These are phyloP conservation scores for Fusarium transvaalense DNA, from an alignment of 2,329 filamentous ascomycete genomes.

Conservation along the genomic window DNA sequence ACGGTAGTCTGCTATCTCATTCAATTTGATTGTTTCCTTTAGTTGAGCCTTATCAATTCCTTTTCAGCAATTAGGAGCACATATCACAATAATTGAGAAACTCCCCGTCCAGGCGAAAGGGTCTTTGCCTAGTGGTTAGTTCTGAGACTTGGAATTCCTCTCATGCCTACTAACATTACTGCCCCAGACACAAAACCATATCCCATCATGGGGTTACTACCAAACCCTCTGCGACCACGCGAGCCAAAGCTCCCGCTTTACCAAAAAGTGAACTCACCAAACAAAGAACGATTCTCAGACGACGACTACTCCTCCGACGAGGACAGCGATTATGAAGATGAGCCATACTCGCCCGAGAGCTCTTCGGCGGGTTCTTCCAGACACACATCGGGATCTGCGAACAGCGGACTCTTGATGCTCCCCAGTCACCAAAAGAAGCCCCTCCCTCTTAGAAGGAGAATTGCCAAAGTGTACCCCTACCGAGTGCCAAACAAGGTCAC, in stretches of 20 bases:
- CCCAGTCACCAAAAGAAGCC: slow-evolving; percentile 53
- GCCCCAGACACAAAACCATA: slow-evolving; percentile 15
- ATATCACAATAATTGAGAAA: slow-evolving; percentile 14
- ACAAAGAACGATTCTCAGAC: slow-evolving; percentile 66
- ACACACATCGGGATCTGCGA: slow-evolving; percentile 60
- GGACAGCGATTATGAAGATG: slow-evolving; percentile 60
- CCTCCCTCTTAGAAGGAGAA: slow-evolving; percentile 34
- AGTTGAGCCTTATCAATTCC: not conserved
- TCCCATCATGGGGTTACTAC: slow-evolving; percentile 63
- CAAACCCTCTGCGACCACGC: slow-evolving; percentile 62
- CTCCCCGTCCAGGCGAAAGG: slow-evolving; percentile 21
- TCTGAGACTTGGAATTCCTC: slow-evolving; percentile 25
- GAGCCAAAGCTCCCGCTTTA: slow-evolving; percentile 65
- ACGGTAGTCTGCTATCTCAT: not conserved
- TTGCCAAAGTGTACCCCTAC: slow-evolving; percentile 60
- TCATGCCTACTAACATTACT: slow-evolving; percentile 16
- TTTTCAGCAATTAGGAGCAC: slow-evolving; percentile 1
- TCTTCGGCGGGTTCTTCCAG: slow-evolving; percentile 66
- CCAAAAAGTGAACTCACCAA: slow-evolving; percentile 57
- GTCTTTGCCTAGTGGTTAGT: slow-evolving; percentile 21
- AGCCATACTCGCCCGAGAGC: slow-evolving; percentile 59
- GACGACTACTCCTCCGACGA: slow-evolving; percentile 63
- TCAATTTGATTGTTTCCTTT: not conserved
- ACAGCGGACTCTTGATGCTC: slow-evolving; percentile 60
- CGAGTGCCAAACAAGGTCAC: slow-evolving; percentile 79